Base-by-base conservation (phyloP, 176 grass and related monocot species). In the Aegilops speltoides region DNA sequence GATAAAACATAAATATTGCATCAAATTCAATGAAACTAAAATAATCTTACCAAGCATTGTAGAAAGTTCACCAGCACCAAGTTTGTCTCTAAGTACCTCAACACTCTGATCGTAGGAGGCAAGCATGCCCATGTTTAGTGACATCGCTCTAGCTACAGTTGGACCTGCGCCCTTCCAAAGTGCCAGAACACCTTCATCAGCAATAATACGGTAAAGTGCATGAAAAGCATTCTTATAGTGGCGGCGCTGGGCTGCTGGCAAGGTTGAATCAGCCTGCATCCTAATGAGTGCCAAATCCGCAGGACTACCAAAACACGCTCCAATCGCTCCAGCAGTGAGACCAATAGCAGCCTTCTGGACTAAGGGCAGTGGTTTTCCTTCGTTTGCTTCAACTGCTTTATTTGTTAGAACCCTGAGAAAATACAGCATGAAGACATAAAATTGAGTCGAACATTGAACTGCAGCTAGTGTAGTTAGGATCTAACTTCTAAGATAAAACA, bases 101-200 rank as follows among this genome's bases (percentile, higher is more conserved):
- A 91, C 95, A 86, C 91, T 95, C 85, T 97, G 95, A 67, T 97
- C 93, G 79, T 97, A 97, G 13, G 92, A 95, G 59, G 95, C 93
- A 91, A 97, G 93, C 93, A 97, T 97, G 70, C 95, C 95, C 93
- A 97, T 97, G 83, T 97, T 97, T 26, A 95, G 87, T 28, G 95
- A 78, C 95, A 97, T 97, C 68, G 95, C 95, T 77, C 95, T 93
- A 17, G 93, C 95, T 69, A 97, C 91, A 73, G 95, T 97, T 26
- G 95, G 93, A 9, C 95, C 95, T 82, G 95, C 95, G 75, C 95
- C 95, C 65, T 97, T 95, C 95, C 95, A 97, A 74, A 97, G 87
- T 65, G 95, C 90, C 61, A 97, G 45, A 92, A 97, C 76, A 64
- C 95, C 95, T 97, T 97, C 95, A 88, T 97, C 95, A 61, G 91